A percentile compares a stretch with the other conserved stretches of the same genome.
Evolutionary conservation across 1,284 basidiomycete genomes (phyloP).

Genomic region (Boletus albobrunnescens): DNA sequence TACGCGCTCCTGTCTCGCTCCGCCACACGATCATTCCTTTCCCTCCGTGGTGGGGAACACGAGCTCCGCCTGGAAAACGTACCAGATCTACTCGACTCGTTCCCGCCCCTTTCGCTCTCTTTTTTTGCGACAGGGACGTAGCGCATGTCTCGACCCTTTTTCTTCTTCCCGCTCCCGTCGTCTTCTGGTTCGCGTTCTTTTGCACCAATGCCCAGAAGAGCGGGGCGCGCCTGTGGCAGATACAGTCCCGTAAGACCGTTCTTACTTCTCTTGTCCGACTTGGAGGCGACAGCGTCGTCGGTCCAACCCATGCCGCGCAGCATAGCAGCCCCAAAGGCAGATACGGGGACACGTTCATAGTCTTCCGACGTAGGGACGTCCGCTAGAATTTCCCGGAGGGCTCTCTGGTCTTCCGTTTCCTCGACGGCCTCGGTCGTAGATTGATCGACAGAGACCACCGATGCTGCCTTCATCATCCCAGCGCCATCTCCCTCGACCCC

Average conservation of each 20-base stretch:
- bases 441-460: neutral
- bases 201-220: slow-evolving; percentile 86
- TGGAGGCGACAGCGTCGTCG: slow-evolving; percentile 69
- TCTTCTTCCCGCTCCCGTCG: slow-evolving; percentile 53
- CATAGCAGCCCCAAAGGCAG: slow-evolving; percentile 90
- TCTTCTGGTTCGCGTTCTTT: slow-evolving; percentile 73
- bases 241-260: slow-evolving; percentile 70
- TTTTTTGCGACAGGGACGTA: slow-evolving; percentile 75
- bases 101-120: slow-evolving; percentile 40
- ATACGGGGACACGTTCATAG: slow-evolving; percentile 88
- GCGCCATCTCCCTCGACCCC: slow-evolving; percentile 26
- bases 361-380: slow-evolving; percentile 77
- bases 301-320: slow-evolving; percentile 97
- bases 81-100: slow-evolving; percentile 22
- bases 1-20: too few relatives aligned
- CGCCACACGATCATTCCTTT: too few relatives aligned
- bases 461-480: slow-evolving; percentile 20
- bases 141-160: slow-evolving; percentile 50
- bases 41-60: slow-evolving; percentile 29
- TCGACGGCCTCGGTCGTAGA: too few relatives aligned
- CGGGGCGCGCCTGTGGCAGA: slow-evolving; percentile 75
- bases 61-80: slow-evolving; percentile 26
- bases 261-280: slow-evolving; percentile 41
- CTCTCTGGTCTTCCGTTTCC: slow-evolving; percentile 68
- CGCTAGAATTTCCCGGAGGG: slow-evolving; percentile 69